A percentile compares a stretch with the other conserved stretches of the same genome.
Evolutionary conservation across 225 moss, liverwort and hornwort species (phyloP).

Genomic region (Climacium dendroides): DNA sequence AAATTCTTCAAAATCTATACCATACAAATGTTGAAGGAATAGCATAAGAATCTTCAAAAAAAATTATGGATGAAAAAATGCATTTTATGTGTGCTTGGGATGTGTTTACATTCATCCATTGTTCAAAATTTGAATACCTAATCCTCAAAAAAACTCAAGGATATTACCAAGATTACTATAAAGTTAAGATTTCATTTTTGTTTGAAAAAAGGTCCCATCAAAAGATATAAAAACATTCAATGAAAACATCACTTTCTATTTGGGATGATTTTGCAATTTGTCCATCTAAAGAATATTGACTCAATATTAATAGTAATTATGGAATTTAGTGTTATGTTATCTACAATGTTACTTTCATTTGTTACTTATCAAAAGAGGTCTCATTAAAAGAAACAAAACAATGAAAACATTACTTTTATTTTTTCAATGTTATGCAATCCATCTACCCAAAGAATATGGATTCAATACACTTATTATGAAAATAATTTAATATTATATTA

Average conservation of each 20-base stretch:
- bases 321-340: not conserved
- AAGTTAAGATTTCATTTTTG: rapidly evolving
- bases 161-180: rapidly evolving
- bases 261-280: not conserved
- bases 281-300: not conserved
- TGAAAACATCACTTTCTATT: not conserved
- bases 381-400: not conserved
- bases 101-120: no score
- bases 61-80: no score
- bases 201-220: not conserved
- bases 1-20: no score
- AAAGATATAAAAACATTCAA: not conserved
- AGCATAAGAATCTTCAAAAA: not conserved
- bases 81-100: no score
- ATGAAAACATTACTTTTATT: not conserved
- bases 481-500: not conserved
- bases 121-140: no score
- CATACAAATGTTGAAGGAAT: no score
- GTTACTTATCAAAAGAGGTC: no score
- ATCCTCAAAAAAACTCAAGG: no score
- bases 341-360: not conserved
- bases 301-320: not conserved
- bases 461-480: not conserved
- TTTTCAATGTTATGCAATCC: not conserved
- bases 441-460: not conserved